A percentile compares a stretch with the other conserved stretches of the same genome.
Conservation (phyloP, 352 stramenopile genomes). For the Globisporangium recalcitrans region DNA sequence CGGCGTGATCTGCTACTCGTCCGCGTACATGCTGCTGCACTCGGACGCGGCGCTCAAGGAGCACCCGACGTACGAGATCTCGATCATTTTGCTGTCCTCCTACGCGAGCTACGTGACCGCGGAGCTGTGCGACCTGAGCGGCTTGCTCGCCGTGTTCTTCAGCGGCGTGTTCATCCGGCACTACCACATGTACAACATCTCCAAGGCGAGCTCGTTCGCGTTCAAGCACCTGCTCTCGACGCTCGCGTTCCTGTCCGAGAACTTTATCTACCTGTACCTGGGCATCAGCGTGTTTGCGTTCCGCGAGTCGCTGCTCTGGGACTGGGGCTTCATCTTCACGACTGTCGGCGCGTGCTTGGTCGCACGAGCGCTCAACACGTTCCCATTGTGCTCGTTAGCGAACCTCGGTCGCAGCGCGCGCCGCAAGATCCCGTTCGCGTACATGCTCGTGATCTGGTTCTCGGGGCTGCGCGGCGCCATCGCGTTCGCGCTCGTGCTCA, state of each 20-base stretch:
- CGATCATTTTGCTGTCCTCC: slow-evolving; percentile 41
- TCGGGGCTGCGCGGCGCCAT: slow-evolving; percentile 77
- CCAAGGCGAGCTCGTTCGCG: slow-evolving; percentile 24
- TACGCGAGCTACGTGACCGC: slow-evolving; percentile 40
- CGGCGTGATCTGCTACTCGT: slow-evolving; percentile 38
- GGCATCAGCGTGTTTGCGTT: slow-evolving; percentile 38
- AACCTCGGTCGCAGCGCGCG: slow-evolving; percentile 21
- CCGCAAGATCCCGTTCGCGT: slow-evolving; percentile 30
- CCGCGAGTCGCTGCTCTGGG: slow-evolving; percentile 28
- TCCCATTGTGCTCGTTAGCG: slow-evolving; percentile 32
- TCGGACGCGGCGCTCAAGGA: slow-evolving; percentile 14
- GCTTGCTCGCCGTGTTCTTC: slow-evolving; percentile 86
- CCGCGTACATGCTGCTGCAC: slow-evolving; percentile 27
- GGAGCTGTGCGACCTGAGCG: slow-evolving; percentile 37
- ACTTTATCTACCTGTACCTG: slow-evolving; percentile 54
- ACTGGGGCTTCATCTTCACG: slow-evolving; percentile 34
- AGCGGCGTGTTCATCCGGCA: slow-evolving; percentile 53
- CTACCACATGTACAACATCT: slow-evolving; percentile 50
- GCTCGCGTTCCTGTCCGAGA: slow-evolving; percentile 40
- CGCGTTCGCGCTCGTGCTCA: slow-evolving; percentile 62
- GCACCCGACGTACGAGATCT: slow-evolving; percentile 51
- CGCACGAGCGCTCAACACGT: slow-evolving; percentile 30
- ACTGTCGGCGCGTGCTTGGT: slow-evolving; percentile 26
- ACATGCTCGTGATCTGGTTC: slow-evolving; percentile 73
- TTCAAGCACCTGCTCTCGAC: slow-evolving; percentile 41